Conservation (phyloP, 306 rosid genomes). For the cucumber (Cucumis sativus) region DNA sequence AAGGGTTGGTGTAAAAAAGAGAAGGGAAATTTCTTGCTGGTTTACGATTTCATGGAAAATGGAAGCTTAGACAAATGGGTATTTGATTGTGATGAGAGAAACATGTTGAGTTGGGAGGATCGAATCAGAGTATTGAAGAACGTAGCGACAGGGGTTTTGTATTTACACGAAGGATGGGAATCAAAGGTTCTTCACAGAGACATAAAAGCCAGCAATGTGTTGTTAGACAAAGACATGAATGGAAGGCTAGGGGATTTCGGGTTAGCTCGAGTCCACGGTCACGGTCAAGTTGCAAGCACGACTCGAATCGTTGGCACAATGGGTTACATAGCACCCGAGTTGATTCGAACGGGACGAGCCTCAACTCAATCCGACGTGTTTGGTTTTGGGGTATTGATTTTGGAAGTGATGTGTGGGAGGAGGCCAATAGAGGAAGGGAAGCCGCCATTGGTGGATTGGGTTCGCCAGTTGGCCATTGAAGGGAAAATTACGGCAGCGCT, state of each 20-base stretch:
- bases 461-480: slow-evolving; percentile 35
- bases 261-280: slow-evolving; percentile 54
- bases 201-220: slow-evolving; percentile 79
- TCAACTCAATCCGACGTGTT: slow-evolving; percentile 62
- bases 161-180: slow-evolving; percentile 94
- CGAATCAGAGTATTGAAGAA: slow-evolving; percentile 54
- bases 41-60: slow-evolving; percentile 80
- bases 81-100: slow-evolving; percentile 33
- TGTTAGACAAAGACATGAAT: slow-evolving; percentile 69
- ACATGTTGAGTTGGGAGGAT: slow-evolving; percentile 31
- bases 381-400: slow-evolving; percentile 57
- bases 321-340: slow-evolving; percentile 79
- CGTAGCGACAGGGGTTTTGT: slow-evolving; percentile 55
- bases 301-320: slow-evolving; percentile 69
- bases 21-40: slow-evolving; percentile 41
- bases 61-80: slow-evolving; percentile 71
- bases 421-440: slow-evolving; percentile 73
- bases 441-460: slow-evolving; percentile 44
- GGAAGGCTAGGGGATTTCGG: slow-evolving; percentile 83
- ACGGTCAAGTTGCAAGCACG: slow-evolving; percentile 46
- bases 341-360: slow-evolving; percentile 48
- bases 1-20: slow-evolving; percentile 87
- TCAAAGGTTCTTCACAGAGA: slow-evolving; percentile 65
- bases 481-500: slow-evolving; percentile 35
- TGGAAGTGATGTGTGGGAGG: slow-evolving; percentile 82